Conservation (phyloP, 495 filamentous ascomycete species). For the Neurospora pannonica region DNA sequence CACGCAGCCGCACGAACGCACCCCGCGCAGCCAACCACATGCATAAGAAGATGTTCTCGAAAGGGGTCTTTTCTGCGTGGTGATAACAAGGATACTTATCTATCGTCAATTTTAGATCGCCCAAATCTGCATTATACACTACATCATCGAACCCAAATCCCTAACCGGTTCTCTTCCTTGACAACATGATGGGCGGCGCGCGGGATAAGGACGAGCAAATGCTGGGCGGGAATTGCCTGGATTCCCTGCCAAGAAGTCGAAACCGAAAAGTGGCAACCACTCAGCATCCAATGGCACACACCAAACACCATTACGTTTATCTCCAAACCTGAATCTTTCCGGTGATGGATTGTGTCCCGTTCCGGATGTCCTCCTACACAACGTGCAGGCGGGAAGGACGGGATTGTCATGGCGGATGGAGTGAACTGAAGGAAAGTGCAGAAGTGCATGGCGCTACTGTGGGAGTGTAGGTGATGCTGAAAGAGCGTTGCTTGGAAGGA, state of each 20-base stretch:
- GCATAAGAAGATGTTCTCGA: not conserved
- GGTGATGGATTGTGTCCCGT: not conserved
- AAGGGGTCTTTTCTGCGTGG: not conserved
- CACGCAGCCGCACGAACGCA: not conserved
- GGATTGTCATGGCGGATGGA: not conserved
- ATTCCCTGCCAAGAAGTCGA: not conserved
- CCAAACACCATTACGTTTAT: not conserved
- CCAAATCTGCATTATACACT: not conserved
- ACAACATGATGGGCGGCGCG: not conserved
- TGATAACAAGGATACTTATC: not conserved
- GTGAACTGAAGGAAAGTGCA: not conserved
- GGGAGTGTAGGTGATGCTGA: too few relatives aligned
- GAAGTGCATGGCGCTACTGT: not conserved
- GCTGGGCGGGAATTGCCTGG: not conserved
- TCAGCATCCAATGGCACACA: not conserved
- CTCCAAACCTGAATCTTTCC: not conserved
- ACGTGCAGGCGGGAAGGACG: not conserved
- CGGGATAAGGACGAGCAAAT: not conserved
- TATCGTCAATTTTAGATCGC: not conserved
- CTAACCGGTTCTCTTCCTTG: not conserved
- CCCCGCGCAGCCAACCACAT: not conserved
- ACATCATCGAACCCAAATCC: not conserved
- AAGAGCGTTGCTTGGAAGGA: not conserved
- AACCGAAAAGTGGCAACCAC: not conserved
- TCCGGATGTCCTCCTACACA: not conserved